A percentile compares a stretch with the other conserved stretches of the same genome.
These are phyloP conservation scores for Lentinula lateritia DNA, from an alignment of 768 basidiomycete species.

Conservation along the genomic window DNA sequence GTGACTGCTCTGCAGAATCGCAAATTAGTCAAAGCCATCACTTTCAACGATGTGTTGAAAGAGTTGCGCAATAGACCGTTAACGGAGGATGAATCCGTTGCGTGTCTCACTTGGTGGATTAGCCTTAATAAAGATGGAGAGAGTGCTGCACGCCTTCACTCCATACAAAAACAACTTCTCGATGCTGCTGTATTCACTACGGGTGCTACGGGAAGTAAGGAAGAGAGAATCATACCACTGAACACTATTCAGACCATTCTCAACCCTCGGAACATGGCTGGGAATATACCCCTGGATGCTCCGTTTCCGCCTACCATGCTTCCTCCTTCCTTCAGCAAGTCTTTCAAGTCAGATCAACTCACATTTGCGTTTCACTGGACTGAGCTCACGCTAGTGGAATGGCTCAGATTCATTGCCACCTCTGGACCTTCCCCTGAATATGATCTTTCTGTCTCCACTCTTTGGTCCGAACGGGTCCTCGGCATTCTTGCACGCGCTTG, in stretches of 20 bases:
- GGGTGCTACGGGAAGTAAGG: slow-evolving; percentile 23
- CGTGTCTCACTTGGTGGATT: slow-evolving; percentile 87
- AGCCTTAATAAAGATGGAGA: slow-evolving; percentile 30
- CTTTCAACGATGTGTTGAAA: slow-evolving; percentile 75
- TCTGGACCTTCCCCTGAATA: slow-evolving; percentile 39
- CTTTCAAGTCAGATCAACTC: slow-evolving; percentile 49
- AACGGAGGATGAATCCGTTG: slow-evolving; percentile 64
- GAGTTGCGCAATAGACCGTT: slow-evolving; percentile 74
- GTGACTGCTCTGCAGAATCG: slow-evolving; percentile 55
- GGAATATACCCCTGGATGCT: slow-evolving; percentile 61
- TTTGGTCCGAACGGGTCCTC: slow-evolving; percentile 81
- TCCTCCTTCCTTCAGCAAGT: slow-evolving; percentile 58
- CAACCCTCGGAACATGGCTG: slow-evolving; percentile 51
- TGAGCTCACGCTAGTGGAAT: slow-evolving; percentile 71
- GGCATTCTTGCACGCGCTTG: slow-evolving; percentile 63
- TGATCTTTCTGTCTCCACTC: slow-evolving; percentile 59
- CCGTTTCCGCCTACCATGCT: slow-evolving; percentile 74
- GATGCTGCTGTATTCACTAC: slow-evolving; percentile 61
- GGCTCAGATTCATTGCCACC: slow-evolving; percentile 60
- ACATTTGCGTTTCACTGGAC: slow-evolving; percentile 63
- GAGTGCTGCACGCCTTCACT: slow-evolving; percentile 28
- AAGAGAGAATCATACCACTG: slow-evolving; percentile 62
- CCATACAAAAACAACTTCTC: slow-evolving; percentile 57
- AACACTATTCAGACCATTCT: slow-evolving; percentile 67
- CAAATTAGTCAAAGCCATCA: slow-evolving; percentile 66